Evolutionary conservation across 108 stramenopile species (phyloP).

Genomic region (Skeletonema menzelii): DNA sequence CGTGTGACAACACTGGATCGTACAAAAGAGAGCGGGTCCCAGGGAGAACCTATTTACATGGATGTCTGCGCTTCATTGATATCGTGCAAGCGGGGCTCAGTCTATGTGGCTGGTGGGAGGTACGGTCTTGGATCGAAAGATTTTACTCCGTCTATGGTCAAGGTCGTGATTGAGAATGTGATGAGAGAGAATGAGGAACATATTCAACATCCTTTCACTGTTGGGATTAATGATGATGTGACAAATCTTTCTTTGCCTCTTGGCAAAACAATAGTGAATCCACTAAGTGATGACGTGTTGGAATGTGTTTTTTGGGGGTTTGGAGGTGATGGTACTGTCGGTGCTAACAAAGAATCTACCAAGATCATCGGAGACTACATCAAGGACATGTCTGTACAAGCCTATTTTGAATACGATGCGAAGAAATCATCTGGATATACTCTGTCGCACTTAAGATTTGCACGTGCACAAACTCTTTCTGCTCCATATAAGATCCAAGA

Average conservation of each 20-base stretch:
- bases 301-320: slow-evolving; percentile 72
- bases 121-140: slow-evolving; percentile 68
- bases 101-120: slow-evolving; percentile 61
- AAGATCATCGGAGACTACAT: slow-evolving; percentile 62
- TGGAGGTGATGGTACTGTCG: slow-evolving; percentile 63
- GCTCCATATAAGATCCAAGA: slow-evolving; percentile 53
- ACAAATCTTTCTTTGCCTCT: slow-evolving; percentile 56
- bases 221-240: slow-evolving; percentile 69
- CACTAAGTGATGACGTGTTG: slow-evolving; percentile 43
- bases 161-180: slow-evolving; percentile 55
- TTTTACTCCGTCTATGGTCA: slow-evolving; percentile 62
- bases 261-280: slow-evolving; percentile 40
- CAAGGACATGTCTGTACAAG: slow-evolving; percentile 59
- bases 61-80: slow-evolving; percentile 71
- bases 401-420: slow-evolving; percentile 70
- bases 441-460: slow-evolving; percentile 56
- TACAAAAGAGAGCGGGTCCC: slow-evolving; percentile 62
- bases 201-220: slow-evolving; percentile 62
- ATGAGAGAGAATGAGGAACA: slow-evolving; percentile 40
- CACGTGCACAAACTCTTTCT: slow-evolving; percentile 11
- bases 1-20: slow-evolving; percentile 63
- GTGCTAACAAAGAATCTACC: slow-evolving; percentile 60
- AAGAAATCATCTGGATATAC: slow-evolving; percentile 68
- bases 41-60: slow-evolving; percentile 67
- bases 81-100: slow-evolving; percentile 37